Conservation (phyloP, 2,329 filamentous ascomycete species). For the Emergomyces pasteurianus region DNA sequence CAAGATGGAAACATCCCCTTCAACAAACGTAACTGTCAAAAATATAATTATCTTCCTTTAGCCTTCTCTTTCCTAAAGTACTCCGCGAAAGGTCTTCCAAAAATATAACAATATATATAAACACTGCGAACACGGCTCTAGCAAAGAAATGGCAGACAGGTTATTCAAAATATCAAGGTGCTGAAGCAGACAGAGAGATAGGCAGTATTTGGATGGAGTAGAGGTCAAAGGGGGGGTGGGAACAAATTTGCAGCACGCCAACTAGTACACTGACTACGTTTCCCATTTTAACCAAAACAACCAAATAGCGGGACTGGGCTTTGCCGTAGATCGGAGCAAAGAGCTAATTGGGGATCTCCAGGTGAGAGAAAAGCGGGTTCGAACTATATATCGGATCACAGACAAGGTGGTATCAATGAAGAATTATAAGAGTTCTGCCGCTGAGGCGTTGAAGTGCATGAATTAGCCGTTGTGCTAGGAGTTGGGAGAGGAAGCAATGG, state of each 20-base stretch:
- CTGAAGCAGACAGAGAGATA: neutral
- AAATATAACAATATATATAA: neutral
- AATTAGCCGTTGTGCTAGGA: neutral
- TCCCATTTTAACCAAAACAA: neutral
- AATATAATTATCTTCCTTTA: neutral
- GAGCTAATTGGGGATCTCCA: neutral
- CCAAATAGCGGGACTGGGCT: neutral
- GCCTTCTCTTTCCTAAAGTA: neutral
- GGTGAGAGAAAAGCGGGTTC: neutral
- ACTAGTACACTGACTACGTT: neutral
- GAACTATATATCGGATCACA: neutral
- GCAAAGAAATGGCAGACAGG: neutral
- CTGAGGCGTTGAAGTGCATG: neutral
- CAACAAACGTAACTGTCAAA: neutral
- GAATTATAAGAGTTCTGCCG: neutral
- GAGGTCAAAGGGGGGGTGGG: neutral
- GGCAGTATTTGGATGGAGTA: neutral
- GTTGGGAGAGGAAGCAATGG: neutral
- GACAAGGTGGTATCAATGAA: neutral
- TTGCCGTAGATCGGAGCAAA: neutral
- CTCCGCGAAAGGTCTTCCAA: neutral
- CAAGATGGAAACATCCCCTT: neutral
- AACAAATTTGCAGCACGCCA: neutral
- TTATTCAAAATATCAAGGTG: neutral
- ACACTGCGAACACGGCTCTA: neutral